A percentile compares a stretch with the other conserved stretches of the same genome.
These are phyloP conservation scores for Prinsepia uniflora DNA, from an alignment of 306 rosid genomes.

Conservation along the genomic window DNA sequence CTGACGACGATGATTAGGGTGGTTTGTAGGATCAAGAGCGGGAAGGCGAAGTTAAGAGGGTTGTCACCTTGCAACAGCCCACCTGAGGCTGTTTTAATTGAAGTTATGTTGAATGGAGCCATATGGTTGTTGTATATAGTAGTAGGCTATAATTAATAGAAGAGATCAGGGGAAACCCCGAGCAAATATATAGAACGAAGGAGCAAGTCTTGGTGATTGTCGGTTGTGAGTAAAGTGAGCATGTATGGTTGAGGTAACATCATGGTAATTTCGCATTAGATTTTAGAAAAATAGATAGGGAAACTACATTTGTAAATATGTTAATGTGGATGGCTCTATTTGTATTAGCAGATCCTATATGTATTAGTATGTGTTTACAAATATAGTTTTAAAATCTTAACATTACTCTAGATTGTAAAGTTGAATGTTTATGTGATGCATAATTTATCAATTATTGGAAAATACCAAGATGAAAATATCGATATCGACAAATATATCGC, in stretches of 20 bases:
- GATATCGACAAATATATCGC: no score
- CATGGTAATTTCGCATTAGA: not conserved
- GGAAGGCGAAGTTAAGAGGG: slow-evolving; percentile 71
- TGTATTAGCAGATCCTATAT: no score
- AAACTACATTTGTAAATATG: no score
- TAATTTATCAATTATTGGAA: no score
- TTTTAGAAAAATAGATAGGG: no score
- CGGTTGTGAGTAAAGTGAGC: not conserved
- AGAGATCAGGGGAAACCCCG: not conserved
- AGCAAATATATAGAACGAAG: not conserved
- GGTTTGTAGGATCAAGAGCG: slow-evolving; percentile 63
- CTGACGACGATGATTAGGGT: slow-evolving; percentile 42
- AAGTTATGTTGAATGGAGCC: slow-evolving; percentile 45
- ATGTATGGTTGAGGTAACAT: not conserved
- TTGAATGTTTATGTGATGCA: no score
- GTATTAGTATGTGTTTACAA: no score
- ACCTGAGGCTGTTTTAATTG: slow-evolving; percentile 60
- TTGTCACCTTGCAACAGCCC: slow-evolving; percentile 89
- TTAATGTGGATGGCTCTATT: no score
- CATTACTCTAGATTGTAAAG: no score
- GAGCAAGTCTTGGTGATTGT: not conserved
- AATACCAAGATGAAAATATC: no score
- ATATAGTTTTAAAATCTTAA: no score
- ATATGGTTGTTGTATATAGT: not conserved
- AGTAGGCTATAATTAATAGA: not conserved